Evolutionary conservation across 2,329 filamentous ascomycete species (phyloP).

Genomic region (Clonostachys chloroleuca): DNA sequence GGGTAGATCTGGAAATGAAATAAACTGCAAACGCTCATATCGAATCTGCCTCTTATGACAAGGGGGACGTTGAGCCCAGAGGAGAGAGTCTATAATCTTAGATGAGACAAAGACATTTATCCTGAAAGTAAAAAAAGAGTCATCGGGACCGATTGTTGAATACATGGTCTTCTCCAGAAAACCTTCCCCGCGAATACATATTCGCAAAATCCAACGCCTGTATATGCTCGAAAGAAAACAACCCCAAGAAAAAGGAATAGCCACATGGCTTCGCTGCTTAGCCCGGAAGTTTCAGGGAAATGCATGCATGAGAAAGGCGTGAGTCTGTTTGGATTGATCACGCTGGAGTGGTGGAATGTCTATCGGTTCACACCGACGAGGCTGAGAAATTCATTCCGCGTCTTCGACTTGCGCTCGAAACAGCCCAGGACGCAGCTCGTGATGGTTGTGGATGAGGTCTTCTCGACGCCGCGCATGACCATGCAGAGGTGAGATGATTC

Average conservation of each 20-base stretch:
- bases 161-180: conserved; percentile 15
- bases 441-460: conserved; percentile 80
- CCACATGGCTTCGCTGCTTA: no score
- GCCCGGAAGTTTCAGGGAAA: no score
- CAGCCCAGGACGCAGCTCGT: conserved; percentile 98
- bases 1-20: background rate
- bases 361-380: conserved; percentile 58
- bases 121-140: background rate
- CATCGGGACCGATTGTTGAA: conserved; percentile 22
- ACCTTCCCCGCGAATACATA: background rate
- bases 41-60: background rate
- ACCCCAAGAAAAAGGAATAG: no score
- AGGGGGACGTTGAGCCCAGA: conserved; percentile 1
- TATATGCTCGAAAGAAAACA: no score
- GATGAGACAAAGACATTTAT: background rate
- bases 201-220: no score
- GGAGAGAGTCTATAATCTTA: background rate
- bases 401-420: conserved; percentile 90
- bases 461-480: conserved; percentile 98
- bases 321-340: no score
- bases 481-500: conserved; percentile 96
- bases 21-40: background rate
- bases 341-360: background rate
- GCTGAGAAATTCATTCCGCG: conserved; percentile 90
- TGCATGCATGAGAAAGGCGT: no score